Base-by-base conservation (phyloP, 495 filamentous ascomycete species). In the Tuber umbilicatum region DNA sequence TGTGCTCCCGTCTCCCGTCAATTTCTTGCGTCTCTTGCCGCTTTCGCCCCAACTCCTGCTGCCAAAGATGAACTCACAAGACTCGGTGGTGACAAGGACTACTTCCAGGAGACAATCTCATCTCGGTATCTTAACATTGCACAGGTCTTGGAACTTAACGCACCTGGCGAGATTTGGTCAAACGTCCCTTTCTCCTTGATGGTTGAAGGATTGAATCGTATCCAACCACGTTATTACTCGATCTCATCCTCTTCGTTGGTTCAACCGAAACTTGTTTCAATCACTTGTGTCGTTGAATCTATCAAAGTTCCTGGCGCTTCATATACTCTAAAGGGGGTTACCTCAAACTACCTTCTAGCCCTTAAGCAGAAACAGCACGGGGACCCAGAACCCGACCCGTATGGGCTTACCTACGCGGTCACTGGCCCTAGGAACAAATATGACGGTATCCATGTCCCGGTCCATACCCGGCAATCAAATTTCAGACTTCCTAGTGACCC, bases 401-500 rank as follows among this genome's bases (percentile, higher is more conserved):
- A 95, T 84, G 94, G 94, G 73, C 85, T 95, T 68, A 93, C 90
- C 38, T 99, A 99, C 84, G 88, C 92, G 72, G 91, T 98, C 76
- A 91, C 86, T 68, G 95, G 95, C 19, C 95, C 95, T 23, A 89
- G 95, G 75, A 98, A 97, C 86, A 97, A 95, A 85, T 98, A 97
- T 83, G 92, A 97, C 83, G 96, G 96, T 72, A 90, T 97, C 78
- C 94, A 97, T 79, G 91, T 98, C 6, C 95, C 96, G 5, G 93
- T 98, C 37, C 96, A 98, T 83, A 90, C 98, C 70, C 92, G 95
- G 73, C 94, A 97, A 86, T 99, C 95, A 69, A 99, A 99, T 86
- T 99, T 99, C 89, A 97, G 97, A 85, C 88, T 99, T 37, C 95
- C 95, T 45, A 97, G 94, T 50, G 95, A 99, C 79, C 94, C 95